Base-by-base conservation (phyloP, 1,284 basidiomycete species). In the Stygiomarasmius scandens region DNA sequence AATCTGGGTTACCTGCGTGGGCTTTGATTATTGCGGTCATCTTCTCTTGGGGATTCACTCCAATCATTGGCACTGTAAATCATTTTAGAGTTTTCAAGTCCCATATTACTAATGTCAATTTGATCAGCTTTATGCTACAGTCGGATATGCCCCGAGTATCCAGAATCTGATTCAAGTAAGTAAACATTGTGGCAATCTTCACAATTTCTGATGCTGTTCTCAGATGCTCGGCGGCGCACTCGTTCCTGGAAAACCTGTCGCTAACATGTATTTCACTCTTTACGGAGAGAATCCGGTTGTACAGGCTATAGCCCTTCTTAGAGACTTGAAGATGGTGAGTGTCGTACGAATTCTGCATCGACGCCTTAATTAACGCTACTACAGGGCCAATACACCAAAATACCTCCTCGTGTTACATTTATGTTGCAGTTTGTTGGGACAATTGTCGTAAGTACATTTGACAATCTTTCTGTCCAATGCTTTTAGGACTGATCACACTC, bases 1-100 rank as follows among this genome's bases (percentile, higher is more conserved):
- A 77, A 53, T 77, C 75, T 16, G 76, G 76, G 41, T 69, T 82
- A 16, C 79, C 80, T 2, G 78, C 76, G 72, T 80, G 76, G 77
- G 75, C 75, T 0, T 66, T 79, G 22, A 72, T 74, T 56, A 67
- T 76, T 49, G 68, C 72, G 4, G 63, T 75, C 45, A 62, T 80
- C 36, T 70, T 82, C 44, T 74, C 74, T 4, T 67, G 72, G 65
- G 66, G 81, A 56, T 73, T 79, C 54, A 71, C 76, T 56, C 71
- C 73, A 45, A 71, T 82, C 64, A 78, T 79, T 59, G 71, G 71
- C 38, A 74, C 75, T 6, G 61, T 66, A 16, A 49, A 49, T 76
- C 52, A 69, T 67, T 12, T 14, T 51, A n/a, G 20, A 2, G 25
- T 12, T 10, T 4, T 19, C 32, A 22, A 50, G 1, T n/a, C 25